These are phyloP conservation scores for Comarum palustre DNA, from an alignment of 306 rosid genomes.

Conservation along the genomic window DNA sequence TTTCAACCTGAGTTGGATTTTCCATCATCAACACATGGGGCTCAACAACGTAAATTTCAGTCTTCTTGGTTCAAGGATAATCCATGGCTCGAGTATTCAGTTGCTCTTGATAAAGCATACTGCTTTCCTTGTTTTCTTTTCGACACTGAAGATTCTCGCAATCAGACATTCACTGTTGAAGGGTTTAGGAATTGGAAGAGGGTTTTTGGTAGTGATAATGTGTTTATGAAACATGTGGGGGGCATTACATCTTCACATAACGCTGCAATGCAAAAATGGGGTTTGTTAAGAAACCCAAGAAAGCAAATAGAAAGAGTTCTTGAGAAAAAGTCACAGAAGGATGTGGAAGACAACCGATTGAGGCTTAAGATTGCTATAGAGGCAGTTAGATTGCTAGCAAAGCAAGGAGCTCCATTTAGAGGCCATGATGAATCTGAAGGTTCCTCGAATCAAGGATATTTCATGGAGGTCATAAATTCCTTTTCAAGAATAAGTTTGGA, in stretches of 20 bases:
- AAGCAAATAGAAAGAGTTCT: no score
- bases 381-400: background rate
- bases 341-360: background rate
- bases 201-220: background rate
- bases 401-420: background rate
- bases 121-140: background rate
- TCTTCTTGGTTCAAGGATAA: background rate
- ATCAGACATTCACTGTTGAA: background rate
- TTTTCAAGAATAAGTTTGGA: background rate
- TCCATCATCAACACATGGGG: no score
- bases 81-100: background rate
- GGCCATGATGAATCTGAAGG: background rate
- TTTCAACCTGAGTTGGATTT: no score
- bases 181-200: constrained; percentile 16
- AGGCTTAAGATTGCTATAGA: background rate
- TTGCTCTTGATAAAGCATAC: background rate
- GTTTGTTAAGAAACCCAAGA: background rate
- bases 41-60: no score
- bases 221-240: background rate
- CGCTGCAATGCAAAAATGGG: background rate
- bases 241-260: background rate
- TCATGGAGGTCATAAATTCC: background rate
- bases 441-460: background rate
- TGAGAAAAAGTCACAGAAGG: background rate
- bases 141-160: no score